Conservation (phyloP, 2,329 filamentous ascomycete species). For the Coccinonectria pachysandricola region DNA sequence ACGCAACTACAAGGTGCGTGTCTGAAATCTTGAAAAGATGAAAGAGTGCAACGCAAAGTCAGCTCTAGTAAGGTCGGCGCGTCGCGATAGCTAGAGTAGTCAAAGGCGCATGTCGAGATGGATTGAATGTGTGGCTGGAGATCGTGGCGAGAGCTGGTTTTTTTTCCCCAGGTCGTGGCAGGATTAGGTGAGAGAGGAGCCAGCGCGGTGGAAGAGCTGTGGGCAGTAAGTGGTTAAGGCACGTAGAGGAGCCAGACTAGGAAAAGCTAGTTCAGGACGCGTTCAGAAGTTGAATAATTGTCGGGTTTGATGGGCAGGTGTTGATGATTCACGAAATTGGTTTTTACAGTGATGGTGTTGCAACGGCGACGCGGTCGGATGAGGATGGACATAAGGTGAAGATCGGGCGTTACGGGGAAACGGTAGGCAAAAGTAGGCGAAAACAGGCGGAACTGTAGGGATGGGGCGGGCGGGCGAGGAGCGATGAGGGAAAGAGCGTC, state of each 20-base stretch:
- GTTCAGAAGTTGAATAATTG: conserved; percentile 6
- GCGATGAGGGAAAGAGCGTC: too few relatives aligned
- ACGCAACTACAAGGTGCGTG: conserved; percentile 13
- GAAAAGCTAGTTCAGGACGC: conserved; percentile 15
- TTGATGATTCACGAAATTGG: too few relatives aligned
- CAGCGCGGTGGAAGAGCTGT: conserved; percentile 11
- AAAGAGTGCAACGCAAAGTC: conserved; percentile 13
- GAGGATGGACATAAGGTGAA: too few relatives aligned
- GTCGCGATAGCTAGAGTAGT: conserved; percentile 13
- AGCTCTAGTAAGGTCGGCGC: too few relatives aligned
- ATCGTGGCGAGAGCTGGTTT: conserved; percentile 33
- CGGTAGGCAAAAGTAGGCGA: too few relatives aligned
- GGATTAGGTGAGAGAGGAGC: conserved; percentile 11
- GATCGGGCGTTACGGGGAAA: too few relatives aligned
- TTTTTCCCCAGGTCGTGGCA: conserved; percentile 15
- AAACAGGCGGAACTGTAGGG: too few relatives aligned
- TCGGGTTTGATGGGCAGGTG: conserved; percentile 8
- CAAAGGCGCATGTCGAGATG: conserved; percentile 27
- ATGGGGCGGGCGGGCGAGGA: too few relatives aligned
- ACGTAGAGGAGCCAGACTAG: conserved; percentile 7
- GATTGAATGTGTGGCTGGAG: conserved; percentile 31
- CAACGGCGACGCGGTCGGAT: too few relatives aligned
- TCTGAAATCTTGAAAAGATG: conserved; percentile 11
- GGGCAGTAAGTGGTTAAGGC: conserved; percentile 15
- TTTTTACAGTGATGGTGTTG: too few relatives aligned